These are phyloP conservation scores for Podaxis mareebaensis DNA, from an alignment of 768 basidiomycete species.

Conservation along the genomic window DNA sequence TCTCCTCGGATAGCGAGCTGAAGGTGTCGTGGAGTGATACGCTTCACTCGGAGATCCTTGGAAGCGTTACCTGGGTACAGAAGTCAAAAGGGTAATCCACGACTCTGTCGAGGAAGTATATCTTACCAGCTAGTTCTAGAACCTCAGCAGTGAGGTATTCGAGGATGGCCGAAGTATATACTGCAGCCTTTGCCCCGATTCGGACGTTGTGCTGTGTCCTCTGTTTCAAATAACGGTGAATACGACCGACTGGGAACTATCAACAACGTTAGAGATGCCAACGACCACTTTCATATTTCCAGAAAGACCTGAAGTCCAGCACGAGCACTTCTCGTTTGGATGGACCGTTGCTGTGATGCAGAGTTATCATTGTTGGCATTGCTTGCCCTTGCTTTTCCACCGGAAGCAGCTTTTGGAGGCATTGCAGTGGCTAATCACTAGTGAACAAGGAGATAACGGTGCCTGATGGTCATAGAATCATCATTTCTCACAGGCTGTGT, in stretches of 20 bases:
- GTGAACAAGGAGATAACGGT: neutral
- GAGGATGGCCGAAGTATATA: constrained; percentile 93
- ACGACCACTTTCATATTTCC: neutral
- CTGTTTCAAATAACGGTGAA: constrained; percentile 92
- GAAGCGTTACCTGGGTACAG: constrained; percentile 80
- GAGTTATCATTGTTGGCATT: constrained; percentile 1
- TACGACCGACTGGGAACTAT: constrained; percentile 96
- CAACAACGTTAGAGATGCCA: neutral
- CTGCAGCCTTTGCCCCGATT: constrained; percentile 96
- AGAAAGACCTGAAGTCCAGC: constrained; percentile 80
- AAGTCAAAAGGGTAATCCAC: neutral
- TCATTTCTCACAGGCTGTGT: constrained; percentile 1
- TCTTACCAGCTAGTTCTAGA: constrained; percentile 88
- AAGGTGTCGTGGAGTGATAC: constrained; percentile 94
- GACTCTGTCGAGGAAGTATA: neutral
- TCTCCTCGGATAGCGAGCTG: constrained; percentile 97
- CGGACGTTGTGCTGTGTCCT: constrained; percentile 92
- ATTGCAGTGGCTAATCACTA: constrained; percentile 5
- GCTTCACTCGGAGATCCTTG: constrained; percentile 95
- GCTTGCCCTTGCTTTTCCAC: constrained; percentile 17
- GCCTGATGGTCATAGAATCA: constrained; percentile 1
- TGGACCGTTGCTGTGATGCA: constrained; percentile 50
- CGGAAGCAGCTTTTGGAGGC: constrained; percentile 16
- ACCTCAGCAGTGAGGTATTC: constrained; percentile 98
- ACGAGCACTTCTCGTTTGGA: constrained; percentile 76